Conservation (phyloP, 352 stramenopile species). For the Pythium rhizo-oryzae region DNA sequence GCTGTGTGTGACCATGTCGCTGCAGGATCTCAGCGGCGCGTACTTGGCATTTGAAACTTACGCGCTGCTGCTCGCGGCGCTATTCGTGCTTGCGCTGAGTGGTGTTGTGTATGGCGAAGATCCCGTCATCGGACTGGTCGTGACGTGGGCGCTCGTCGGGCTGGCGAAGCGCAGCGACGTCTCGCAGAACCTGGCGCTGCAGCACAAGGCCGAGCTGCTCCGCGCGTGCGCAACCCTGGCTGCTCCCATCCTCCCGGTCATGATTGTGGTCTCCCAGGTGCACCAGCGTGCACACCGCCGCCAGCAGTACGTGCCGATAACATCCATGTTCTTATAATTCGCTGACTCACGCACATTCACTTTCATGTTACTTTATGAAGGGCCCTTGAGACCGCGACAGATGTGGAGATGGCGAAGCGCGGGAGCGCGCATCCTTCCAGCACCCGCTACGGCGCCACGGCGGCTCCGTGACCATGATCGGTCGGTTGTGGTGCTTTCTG, state of each 20-base stretch:
- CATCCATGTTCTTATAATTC: too few species aligned
- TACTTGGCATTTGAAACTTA: constrained; percentile 49
- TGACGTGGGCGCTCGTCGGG: constrained; percentile 50
- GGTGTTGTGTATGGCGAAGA: constrained; percentile 55
- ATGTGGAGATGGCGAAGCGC: constrained; percentile 20
- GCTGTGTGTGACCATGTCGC: constrained; percentile 52
- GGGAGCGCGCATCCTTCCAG: constrained; percentile 16
- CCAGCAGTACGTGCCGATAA: background rate
- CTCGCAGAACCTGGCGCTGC: constrained; percentile 18
- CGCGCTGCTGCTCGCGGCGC: constrained; percentile 39
- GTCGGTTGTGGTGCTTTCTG: constrained; percentile 9
- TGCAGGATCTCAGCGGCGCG: constrained; percentile 41
- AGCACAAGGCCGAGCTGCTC: constrained; percentile 42
- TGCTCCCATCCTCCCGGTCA: constrained; percentile 12
- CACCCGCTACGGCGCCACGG: constrained; percentile 15
- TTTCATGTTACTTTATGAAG: background rate
- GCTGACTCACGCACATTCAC: too few species aligned
- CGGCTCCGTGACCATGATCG: constrained; percentile 6
- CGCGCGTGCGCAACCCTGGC: constrained; percentile 43
- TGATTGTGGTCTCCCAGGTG: constrained; percentile 2
- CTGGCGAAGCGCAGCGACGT: constrained; percentile 42
- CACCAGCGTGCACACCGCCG: constrained; percentile 1
- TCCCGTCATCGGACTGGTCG: constrained; percentile 54
- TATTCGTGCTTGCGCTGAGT: constrained; percentile 47
- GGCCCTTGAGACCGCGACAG: background rate